phyloP scores from a whole-genome alignment of 2,329 filamentous ascomycete species.

The Fusarium staphyleae region DNA sequence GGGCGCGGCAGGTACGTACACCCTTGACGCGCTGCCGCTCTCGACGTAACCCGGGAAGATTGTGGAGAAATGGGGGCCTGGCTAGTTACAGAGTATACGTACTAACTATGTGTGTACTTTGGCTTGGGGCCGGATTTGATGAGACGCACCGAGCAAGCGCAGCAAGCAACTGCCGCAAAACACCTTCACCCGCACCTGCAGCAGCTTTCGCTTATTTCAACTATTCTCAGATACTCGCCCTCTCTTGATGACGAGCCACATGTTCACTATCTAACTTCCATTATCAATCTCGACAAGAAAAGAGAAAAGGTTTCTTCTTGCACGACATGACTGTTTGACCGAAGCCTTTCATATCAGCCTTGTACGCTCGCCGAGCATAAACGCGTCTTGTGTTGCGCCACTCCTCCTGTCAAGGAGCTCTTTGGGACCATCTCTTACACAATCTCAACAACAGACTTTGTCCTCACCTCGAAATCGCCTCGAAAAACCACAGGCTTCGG shows the following conservation, averaged over 20 bases:
- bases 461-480: not conserved
- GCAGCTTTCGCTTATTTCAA: no score
- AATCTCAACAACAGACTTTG: not conserved
- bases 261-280: no score
- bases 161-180: not conserved
- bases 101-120: not conserved
- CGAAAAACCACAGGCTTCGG: not conserved
- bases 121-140: not conserved
- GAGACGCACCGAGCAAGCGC: not conserved
- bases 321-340: not conserved
- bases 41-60: not conserved
- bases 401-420: not conserved
- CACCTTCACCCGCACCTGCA: no score
- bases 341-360: not conserved
- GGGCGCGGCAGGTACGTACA: not conserved
- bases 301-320: not conserved
- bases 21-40: not conserved
- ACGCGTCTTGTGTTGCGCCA: not conserved
- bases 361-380: no score
- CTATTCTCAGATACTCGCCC: no score
- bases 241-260: not conserved
- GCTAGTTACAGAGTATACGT: not conserved
- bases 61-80: not conserved
- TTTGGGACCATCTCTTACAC: not conserved
- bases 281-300: not conserved